Conservation (phyloP, 1,284 basidiomycete species). For the Heterobasidion occidentale region DNA sequence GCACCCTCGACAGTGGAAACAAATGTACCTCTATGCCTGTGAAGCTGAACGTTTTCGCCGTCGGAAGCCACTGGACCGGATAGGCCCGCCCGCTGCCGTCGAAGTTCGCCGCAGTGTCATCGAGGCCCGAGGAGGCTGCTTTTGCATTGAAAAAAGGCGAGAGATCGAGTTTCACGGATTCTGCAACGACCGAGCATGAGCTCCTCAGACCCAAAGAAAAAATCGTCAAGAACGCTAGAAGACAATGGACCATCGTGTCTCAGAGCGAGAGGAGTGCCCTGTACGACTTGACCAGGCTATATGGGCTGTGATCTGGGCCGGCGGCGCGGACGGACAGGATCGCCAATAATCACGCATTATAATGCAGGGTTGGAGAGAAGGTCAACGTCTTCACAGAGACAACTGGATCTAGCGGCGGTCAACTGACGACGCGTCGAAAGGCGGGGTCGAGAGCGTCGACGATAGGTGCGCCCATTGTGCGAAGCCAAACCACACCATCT, state of each 20-base stretch:
- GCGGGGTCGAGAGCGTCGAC: no score
- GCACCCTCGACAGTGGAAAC: neutral
- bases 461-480: no score
- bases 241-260: neutral
- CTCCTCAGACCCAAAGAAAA: neutral
- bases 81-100: conserved; percentile 12
- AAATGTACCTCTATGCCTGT: conserved; percentile 10
- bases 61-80: conserved; percentile 11
- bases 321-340: no score
- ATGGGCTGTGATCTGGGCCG: no score
- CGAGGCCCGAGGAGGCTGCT: conserved; percentile 9
- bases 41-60: conserved; percentile 6
- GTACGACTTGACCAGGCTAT: no score
- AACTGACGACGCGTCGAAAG: neutral
- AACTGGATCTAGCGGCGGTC: neutral
- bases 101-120: conserved; percentile 11
- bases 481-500: no score
- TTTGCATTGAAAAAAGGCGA: conserved; percentile 10
- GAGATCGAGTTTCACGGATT: conserved; percentile 7
- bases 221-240: neutral
- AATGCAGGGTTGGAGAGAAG: no score
- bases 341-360: no score
- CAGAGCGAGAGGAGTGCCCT: no score
- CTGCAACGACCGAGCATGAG: neutral
- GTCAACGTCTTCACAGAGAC: no score